phyloP scores from a whole-genome alignment of 1,139 yeast genomes.

The Geotrichum fermentans region DNA sequence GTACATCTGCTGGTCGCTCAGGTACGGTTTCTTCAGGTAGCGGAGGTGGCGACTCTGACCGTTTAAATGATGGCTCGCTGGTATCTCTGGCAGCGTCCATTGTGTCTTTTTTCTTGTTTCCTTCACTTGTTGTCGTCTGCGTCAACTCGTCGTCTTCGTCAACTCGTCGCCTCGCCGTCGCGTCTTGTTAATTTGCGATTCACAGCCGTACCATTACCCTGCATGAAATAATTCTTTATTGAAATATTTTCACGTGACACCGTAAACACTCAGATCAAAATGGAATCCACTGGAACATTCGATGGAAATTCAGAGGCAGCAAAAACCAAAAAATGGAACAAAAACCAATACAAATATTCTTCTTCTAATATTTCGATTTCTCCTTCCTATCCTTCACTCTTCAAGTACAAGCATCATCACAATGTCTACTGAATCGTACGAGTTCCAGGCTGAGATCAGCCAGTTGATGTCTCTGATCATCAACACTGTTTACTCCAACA shows the following conservation, averaged over 20 bases:
- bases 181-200: not conserved
- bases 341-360: not conserved
- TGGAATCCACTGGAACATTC: conserved; percentile 16
- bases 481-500: conserved; percentile 99
- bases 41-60: not conserved
- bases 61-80: not conserved
- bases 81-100: not conserved
- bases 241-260: not conserved
- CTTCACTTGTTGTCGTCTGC: not conserved
- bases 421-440: conserved; percentile 42
- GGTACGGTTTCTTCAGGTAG: conserved; percentile 24
- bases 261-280: not conserved
- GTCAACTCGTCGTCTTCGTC: not conserved
- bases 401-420: conserved; percentile 3
- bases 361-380: not conserved
- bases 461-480: conserved; percentile 99
- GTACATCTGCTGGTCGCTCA: no score
- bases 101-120: not conserved
- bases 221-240: not conserved
- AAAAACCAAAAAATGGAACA: not conserved
- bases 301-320: not conserved
- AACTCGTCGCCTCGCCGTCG: not conserved
- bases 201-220: not conserved
- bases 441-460: conserved; percentile 99
- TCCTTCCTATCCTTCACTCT: conserved; percentile 8